Conservation (phyloP, 2,329 filamentous ascomycete species). For the Xylaria sp. region DNA sequence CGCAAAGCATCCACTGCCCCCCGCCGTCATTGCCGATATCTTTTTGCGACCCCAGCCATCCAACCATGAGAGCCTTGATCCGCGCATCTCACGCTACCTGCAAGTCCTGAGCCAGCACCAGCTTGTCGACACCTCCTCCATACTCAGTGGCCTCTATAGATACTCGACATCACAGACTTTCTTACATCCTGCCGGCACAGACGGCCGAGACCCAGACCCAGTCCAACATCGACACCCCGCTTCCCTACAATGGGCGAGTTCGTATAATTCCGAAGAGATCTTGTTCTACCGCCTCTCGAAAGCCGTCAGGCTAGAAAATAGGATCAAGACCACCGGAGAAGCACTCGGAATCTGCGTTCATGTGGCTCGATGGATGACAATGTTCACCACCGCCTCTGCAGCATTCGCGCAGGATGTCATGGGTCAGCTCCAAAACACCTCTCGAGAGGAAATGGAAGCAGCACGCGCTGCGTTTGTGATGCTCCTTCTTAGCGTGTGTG, state of each 20-base stretch:
- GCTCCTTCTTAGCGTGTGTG: conserved; percentile 65
- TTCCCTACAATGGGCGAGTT: conserved; percentile 57
- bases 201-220: conserved; percentile 29
- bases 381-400: conserved; percentile 59
- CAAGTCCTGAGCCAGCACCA: conserved; percentile 58
- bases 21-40: conserved; percentile 60
- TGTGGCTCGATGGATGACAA: conserved; percentile 63
- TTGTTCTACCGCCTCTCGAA: conserved; percentile 94
- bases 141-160: conserved; percentile 61
- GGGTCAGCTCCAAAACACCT: conserved; percentile 49
- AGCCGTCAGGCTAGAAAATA: conserved; percentile 68
- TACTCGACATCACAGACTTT: conserved; percentile 60
- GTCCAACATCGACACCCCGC: conserved; percentile 24
- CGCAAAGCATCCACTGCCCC: conserved; percentile 57
- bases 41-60: conserved; percentile 60
- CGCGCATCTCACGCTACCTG: conserved; percentile 64
- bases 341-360: conserved; percentile 56
- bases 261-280: conserved; percentile 77
- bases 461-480: conserved; percentile 68
- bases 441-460: conserved; percentile 63
- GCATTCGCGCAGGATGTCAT: conserved; percentile 56
- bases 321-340: conserved; percentile 53
- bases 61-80: conserved; percentile 60
- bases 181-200: conserved; percentile 34
- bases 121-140: conserved; percentile 59